Percentiles rank a stretch among this genome's conserved stretches.
phyloP scores from a whole-genome alignment of 2,329 filamentous ascomycete genomes.

The Penicillium nordicum region DNA sequence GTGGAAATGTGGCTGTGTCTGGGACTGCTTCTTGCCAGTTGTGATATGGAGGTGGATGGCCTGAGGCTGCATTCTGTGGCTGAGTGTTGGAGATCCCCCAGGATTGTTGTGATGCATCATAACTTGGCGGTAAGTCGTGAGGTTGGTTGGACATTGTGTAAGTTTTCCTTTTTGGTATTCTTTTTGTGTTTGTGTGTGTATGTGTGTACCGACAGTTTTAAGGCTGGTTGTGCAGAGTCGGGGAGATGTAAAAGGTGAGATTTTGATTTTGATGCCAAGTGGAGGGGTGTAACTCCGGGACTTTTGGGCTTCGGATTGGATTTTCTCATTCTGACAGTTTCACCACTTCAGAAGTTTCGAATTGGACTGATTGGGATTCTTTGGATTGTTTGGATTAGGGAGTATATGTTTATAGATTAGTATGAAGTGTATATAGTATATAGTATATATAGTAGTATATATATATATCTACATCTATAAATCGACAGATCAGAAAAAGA shows the following conservation, averaged over 20 bases:
- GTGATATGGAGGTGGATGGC: constrained; percentile 55
- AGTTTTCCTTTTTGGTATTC: neutral
- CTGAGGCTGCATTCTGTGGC: neutral
- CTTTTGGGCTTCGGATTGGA: neutral
- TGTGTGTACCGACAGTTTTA: neutral
- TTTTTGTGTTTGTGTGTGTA: neutral
- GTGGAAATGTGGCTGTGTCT: constrained; percentile 58
- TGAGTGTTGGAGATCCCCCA: neutral
- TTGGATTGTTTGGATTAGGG: neutral
- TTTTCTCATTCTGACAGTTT: constrained; percentile 1
- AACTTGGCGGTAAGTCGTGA: constrained; percentile 7
- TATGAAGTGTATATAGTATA: neutral
- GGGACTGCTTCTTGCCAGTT: constrained; percentile 59
- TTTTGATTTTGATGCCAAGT: neutral
- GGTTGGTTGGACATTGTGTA: neutral
- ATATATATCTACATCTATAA: too few species aligned
- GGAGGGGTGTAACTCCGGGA: neutral
- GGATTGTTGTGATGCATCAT: constrained; percentile 5
- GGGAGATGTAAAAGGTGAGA: neutral
- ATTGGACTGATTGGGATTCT: neutral
- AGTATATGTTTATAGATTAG: too few species aligned
- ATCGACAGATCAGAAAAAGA: neutral
- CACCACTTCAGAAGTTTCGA: neutral
- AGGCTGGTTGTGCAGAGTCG: neutral
- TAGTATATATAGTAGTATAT: neutral